These are phyloP conservation scores for Onygenales sp. DNA, from an alignment of 2,329 filamentous ascomycete genomes.

Conservation along the genomic window DNA sequence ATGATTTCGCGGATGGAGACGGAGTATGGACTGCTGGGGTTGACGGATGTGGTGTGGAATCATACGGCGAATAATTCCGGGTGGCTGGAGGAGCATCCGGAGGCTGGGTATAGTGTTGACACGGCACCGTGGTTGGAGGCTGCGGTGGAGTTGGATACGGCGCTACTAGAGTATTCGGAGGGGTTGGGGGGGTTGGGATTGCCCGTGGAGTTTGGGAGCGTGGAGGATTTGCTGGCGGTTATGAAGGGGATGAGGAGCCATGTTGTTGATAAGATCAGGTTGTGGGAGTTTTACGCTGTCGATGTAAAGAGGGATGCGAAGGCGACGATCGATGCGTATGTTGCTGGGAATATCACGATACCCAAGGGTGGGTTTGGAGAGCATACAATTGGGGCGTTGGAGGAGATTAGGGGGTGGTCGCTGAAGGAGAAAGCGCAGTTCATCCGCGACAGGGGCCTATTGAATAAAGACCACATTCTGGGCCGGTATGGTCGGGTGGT, in stretches of 20 bases:
- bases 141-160: slow-evolving; percentile 66
- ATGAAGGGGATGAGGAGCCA: slow-evolving; percentile 78
- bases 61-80: slow-evolving; percentile 93
- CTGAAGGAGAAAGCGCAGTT: slow-evolving; percentile 49
- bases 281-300: slow-evolving; percentile 92
- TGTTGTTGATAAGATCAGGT: slow-evolving; percentile 63
- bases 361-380: slow-evolving; percentile 44
- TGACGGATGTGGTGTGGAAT: slow-evolving; percentile 97
- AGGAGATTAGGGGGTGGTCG: slow-evolving; percentile 45
- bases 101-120: slow-evolving; percentile 86
- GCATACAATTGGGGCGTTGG: slow-evolving; percentile 40
- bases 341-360: slow-evolving; percentile 46
- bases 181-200: slow-evolving; percentile 59
- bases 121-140: slow-evolving; percentile 67
- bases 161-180: slow-evolving; percentile 56
- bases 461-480: slow-evolving; percentile 64
- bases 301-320: slow-evolving; percentile 65
- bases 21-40: slow-evolving; percentile 71
- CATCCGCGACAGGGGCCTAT: slow-evolving; percentile 59
- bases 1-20: slow-evolving; percentile 75
- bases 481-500: slow-evolving; percentile 66
- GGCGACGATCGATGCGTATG: slow-evolving; percentile 63
- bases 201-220: slow-evolving; percentile 60
- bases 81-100: slow-evolving; percentile 90
- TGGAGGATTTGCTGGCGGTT: slow-evolving; percentile 65